These are phyloP conservation scores for Begonia fuchsioides DNA, from an alignment of 306 rosid genomes.

Conservation along the genomic window DNA sequence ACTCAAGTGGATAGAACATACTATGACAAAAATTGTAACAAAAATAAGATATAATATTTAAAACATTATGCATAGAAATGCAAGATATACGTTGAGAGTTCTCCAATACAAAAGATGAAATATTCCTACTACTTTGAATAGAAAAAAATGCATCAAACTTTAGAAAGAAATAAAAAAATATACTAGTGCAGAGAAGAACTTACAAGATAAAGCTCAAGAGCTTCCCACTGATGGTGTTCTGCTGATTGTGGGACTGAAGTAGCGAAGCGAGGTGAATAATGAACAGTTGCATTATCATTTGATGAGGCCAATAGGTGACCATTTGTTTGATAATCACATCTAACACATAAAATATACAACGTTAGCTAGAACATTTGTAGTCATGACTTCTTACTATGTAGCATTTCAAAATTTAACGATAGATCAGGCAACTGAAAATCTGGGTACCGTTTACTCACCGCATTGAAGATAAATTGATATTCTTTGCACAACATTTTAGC, in stretches of 20 bases:
- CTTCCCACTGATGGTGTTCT: slow-evolving; percentile 44
- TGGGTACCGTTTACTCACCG: slow-evolving; percentile 32
- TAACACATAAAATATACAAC: too few species aligned
- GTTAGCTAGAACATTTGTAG: too few species aligned
- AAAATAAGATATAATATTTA: not conserved
- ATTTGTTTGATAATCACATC: not conserved
- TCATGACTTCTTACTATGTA: too few species aligned
- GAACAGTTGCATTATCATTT: slow-evolving; percentile 40
- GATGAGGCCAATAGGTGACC: slow-evolving; percentile 49
- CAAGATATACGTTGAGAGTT: too few species aligned
- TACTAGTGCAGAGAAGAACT: slow-evolving; percentile 21
- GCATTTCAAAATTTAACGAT: not conserved
- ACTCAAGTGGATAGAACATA: not conserved
- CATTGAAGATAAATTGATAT: slow-evolving; percentile 36
- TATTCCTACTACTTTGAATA: too few species aligned
- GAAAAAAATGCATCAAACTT: not conserved
- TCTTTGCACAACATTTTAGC: slow-evolving; percentile 61
- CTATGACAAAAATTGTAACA: not conserved
- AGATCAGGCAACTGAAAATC: slow-evolving; percentile 6
- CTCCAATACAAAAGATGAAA: too few species aligned
- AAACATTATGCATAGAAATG: not conserved
- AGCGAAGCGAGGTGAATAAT: slow-evolving; percentile 39
- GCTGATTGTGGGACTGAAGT: slow-evolving; percentile 32
- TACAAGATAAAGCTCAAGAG: slow-evolving; percentile 77
- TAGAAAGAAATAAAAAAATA: not conserved